These are phyloP conservation scores for Aureobasidium sp. DNA, from an alignment of 2,329 filamentous ascomycete genomes.

Conservation along the genomic window DNA sequence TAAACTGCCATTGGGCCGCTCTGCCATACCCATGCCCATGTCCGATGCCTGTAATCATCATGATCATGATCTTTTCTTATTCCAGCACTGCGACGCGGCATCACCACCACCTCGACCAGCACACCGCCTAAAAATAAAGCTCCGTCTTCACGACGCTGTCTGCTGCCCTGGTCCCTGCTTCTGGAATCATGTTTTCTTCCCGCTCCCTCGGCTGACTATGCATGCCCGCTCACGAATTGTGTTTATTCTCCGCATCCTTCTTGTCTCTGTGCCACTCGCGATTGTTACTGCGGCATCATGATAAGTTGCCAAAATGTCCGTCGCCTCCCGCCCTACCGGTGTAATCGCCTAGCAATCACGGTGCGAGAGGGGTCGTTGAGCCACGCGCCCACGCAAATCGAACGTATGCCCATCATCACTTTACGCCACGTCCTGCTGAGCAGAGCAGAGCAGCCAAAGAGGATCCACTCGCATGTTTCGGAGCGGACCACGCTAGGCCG, in stretches of 20 bases:
- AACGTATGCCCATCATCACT: neutral
- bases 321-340: neutral
- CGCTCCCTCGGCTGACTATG: slow-evolving; percentile 5
- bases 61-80: neutral
- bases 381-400: slow-evolving; percentile 4
- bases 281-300: slow-evolving; percentile 6
- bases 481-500: slow-evolving; percentile 5
- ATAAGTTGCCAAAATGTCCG: neutral
- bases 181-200: slow-evolving; percentile 8
- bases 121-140: slow-evolving; percentile 11
- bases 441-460: neutral
- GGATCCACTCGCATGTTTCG: slow-evolving; percentile 10
- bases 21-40: neutral
- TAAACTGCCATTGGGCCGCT: neutral
- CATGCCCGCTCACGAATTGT: neutral
- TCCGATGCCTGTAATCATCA: neutral
- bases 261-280: slow-evolving; percentile 4
- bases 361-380: slow-evolving; percentile 5
- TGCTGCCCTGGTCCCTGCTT: slow-evolving; percentile 7
- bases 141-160: neutral
- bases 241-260: slow-evolving; percentile 5
- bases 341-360: neutral
- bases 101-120: neutral
- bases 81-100: neutral
- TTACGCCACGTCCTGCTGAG: slow-evolving; percentile 5